Evolutionary conservation across 495 filamentous ascomycete genomes (phyloP).

Genomic region (Talaromyces liani): DNA sequence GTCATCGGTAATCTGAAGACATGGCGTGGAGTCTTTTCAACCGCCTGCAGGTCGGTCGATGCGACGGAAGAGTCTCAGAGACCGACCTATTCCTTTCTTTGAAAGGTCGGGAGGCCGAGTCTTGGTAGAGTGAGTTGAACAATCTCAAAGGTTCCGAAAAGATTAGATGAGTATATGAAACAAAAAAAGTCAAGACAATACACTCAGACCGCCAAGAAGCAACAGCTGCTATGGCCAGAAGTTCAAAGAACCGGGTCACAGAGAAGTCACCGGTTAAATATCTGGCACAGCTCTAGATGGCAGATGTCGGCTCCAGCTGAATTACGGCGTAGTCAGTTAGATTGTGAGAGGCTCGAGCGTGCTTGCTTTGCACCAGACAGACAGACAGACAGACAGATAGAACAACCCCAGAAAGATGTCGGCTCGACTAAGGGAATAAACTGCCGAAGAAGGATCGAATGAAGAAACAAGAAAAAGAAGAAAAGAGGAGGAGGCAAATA

Average conservation of each 20-base stretch:
- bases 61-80: background rate
- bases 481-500: background rate
- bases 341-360: background rate
- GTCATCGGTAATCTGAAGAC: background rate
- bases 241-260: background rate
- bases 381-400: too few species aligned
- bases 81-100: background rate
- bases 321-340: background rate
- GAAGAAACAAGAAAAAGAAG: background rate
- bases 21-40: slow-evolving; percentile 1
- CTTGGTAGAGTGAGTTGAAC: background rate
- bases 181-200: background rate
- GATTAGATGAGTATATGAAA: background rate
- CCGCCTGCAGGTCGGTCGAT: background rate
- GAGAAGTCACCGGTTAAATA: background rate
- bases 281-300: background rate
- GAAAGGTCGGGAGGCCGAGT: background rate
- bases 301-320: background rate
- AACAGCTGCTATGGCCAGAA: background rate
- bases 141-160: too few species aligned
- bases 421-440: background rate
- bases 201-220: background rate
- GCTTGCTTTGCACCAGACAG: background rate
- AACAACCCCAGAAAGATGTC: background rate
- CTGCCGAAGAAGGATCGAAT: background rate